phyloP scores from a whole-genome alignment of 1,284 basidiomycete genomes.

The Marasmius oreades region DNA sequence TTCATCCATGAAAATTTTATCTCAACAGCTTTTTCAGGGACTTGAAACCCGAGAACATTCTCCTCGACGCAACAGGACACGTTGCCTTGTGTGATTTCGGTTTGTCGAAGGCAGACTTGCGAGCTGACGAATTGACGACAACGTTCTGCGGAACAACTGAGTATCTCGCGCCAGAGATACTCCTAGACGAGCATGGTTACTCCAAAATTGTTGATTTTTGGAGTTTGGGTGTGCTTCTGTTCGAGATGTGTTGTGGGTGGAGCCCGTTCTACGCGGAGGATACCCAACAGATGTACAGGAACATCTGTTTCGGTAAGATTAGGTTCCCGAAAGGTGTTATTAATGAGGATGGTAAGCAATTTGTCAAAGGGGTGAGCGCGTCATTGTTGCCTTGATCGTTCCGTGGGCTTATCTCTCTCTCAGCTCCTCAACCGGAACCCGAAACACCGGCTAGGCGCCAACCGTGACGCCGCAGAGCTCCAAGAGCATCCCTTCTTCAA shows the following conservation, averaged over 20 bases:
- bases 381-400: not conserved
- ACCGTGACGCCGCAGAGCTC: slow-evolving; percentile 88
- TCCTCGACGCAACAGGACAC: slow-evolving; percentile 95
- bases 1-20: not conserved
- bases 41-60: slow-evolving; percentile 96
- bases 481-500: slow-evolving; percentile 97
- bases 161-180: slow-evolving; percentile 97
- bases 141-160: slow-evolving; percentile 98
- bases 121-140: slow-evolving; percentile 92
- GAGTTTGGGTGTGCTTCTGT: slow-evolving; percentile 89
- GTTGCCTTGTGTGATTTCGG: slow-evolving; percentile 98
- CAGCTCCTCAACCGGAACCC: slow-evolving; percentile 98
- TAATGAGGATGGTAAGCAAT: slow-evolving; percentile 97
- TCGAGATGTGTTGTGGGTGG: slow-evolving; percentile 99
- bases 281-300: slow-evolving; percentile 99
- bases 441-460: slow-evolving; percentile 91
- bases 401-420: slow-evolving; percentile 16
- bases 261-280: slow-evolving; percentile 99
- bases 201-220: slow-evolving; percentile 99
- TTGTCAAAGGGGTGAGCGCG: slow-evolving; percentile 90
- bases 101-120: slow-evolving; percentile 93
- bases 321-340: slow-evolving; percentile 97
- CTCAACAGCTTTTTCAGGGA: slow-evolving; percentile 42
- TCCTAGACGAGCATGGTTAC: slow-evolving; percentile 98
- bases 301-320: slow-evolving; percentile 99